Conservation (phyloP, 225 moss, liverwort and hornwort genomes). For the Anthoceros angustus region DNA sequence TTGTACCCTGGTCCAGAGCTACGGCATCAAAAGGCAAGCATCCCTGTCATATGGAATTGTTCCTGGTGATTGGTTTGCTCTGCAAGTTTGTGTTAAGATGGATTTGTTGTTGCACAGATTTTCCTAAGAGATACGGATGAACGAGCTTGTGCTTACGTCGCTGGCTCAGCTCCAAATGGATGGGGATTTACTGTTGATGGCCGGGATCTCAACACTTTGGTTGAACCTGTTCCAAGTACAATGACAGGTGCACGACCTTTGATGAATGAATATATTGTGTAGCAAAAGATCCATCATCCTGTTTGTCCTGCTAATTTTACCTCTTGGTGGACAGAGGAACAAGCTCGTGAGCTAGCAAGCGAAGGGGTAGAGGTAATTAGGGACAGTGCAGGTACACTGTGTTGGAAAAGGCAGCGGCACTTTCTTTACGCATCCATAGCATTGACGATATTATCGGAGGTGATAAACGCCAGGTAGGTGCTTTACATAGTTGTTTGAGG, state of each 20-base stretch:
- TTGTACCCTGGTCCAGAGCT: slow-evolving; percentile 48
- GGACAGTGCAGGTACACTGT: slow-evolving; percentile 44
- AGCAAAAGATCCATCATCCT: not conserved
- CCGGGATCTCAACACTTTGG: slow-evolving; percentile 79
- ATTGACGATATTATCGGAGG: slow-evolving; percentile 89
- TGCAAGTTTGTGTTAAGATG: not conserved
- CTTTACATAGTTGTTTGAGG: slow-evolving; percentile 5
- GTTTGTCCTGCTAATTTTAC: slow-evolving; percentile 5
- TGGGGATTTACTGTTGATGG: slow-evolving; percentile 98
- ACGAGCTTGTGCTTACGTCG: slow-evolving; percentile 95
- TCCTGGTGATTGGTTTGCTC: not conserved
- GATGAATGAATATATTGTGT: not conserved
- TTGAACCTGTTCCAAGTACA: slow-evolving; percentile 93
- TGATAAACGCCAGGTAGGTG: slow-evolving; percentile 88
- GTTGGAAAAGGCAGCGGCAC: slow-evolving; percentile 90
- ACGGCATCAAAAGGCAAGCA: slow-evolving; percentile 66
- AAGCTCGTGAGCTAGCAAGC: slow-evolving; percentile 73
- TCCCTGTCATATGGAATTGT: no score
- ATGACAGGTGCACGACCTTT: slow-evolving; percentile 41
- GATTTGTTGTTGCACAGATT: slow-evolving; percentile 29
- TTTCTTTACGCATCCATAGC: slow-evolving; percentile 92
- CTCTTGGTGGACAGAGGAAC: slow-evolving; percentile 42
- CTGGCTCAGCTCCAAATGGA: slow-evolving; percentile 95
- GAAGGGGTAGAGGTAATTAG: slow-evolving; percentile 90
- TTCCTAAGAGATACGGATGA: slow-evolving; percentile 95